phyloP scores from a whole-genome alignment of 1,284 basidiomycete genomes.

The Acaromyces ingoldii region DNA sequence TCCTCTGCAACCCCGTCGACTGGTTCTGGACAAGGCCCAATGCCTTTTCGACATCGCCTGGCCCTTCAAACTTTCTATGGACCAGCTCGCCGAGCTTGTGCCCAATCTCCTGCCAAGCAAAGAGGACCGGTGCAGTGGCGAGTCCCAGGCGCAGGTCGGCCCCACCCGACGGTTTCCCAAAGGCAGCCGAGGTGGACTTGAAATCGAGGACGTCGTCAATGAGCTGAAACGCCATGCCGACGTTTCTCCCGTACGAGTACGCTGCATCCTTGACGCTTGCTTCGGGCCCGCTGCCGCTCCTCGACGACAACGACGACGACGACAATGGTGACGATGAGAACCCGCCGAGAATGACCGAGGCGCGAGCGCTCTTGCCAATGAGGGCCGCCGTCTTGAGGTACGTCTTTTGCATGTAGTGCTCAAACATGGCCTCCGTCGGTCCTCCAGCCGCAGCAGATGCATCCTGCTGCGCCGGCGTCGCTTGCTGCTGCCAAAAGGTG shows the following conservation, averaged over 20 bases:
- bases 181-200: constrained; percentile 61
- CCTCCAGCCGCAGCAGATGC: not conserved
- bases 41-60: constrained; percentile 72
- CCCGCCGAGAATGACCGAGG: constrained; percentile 83
- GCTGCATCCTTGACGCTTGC: constrained; percentile 76
- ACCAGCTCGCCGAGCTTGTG: constrained; percentile 66
- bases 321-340: constrained; percentile 62
- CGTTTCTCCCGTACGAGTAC: constrained; percentile 81
- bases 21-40: constrained; percentile 29
- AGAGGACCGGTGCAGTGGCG: constrained; percentile 88
- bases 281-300: constrained; percentile 7
- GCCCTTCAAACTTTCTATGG: constrained; percentile 70
- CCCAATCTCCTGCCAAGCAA: constrained; percentile 79
- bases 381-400: constrained; percentile 94
- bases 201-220: constrained; percentile 89
- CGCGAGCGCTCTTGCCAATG: constrained; percentile 88
- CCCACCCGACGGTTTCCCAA: constrained; percentile 76
- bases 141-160: constrained; percentile 81
- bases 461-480: not conserved
- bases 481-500: constrained; percentile 20
- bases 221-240: constrained; percentile 69
- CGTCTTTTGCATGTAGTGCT: constrained; percentile 83
- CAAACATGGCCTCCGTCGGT: constrained; percentile 64
- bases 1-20: constrained; percentile 37
- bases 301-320: constrained; percentile 7